phyloP scores from a whole-genome alignment of 2,329 filamentous ascomycete species.

The Phialemoniopsis sp. region DNA sequence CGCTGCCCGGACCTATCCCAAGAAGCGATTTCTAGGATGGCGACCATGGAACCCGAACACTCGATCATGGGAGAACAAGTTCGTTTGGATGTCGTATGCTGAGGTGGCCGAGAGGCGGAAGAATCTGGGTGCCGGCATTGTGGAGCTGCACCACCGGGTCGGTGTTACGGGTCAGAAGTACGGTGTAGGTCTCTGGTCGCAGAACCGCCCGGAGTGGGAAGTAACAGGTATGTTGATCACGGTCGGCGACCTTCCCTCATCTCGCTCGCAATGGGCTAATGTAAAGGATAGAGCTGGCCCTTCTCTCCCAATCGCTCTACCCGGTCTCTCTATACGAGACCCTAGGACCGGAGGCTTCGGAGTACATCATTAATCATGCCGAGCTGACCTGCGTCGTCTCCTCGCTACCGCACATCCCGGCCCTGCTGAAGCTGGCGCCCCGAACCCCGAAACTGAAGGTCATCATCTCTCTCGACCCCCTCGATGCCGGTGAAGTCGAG shows the following conservation, averaged over 20 bases:
- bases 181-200: constrained; percentile 79
- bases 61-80: constrained; percentile 70
- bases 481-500: constrained; percentile 73
- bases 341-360: constrained; percentile 82
- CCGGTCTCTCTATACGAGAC: constrained; percentile 96
- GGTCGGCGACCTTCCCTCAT: too few relatives aligned
- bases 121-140: constrained; percentile 80
- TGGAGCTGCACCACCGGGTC: constrained; percentile 72
- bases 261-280: too few relatives aligned
- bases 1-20: constrained; percentile 57
- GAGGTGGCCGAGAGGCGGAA: constrained; percentile 75
- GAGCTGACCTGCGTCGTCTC: constrained; percentile 71
- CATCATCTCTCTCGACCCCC: constrained; percentile 80
- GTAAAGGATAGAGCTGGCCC: constrained; percentile 83
- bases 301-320: constrained; percentile 82
- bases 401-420: constrained; percentile 76
- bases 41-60: constrained; percentile 73
- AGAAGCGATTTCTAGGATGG: constrained; percentile 71
- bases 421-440: constrained; percentile 74
- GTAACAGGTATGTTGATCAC: constrained; percentile 54
- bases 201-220: constrained; percentile 88
- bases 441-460: constrained; percentile 77
- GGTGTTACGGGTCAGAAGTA: constrained; percentile 65
- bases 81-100: constrained; percentile 78
- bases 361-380: constrained; percentile 94